phyloP scores from a whole-genome alignment of 163 green algal species.

The Trebouxiophyceae sp. region DNA sequence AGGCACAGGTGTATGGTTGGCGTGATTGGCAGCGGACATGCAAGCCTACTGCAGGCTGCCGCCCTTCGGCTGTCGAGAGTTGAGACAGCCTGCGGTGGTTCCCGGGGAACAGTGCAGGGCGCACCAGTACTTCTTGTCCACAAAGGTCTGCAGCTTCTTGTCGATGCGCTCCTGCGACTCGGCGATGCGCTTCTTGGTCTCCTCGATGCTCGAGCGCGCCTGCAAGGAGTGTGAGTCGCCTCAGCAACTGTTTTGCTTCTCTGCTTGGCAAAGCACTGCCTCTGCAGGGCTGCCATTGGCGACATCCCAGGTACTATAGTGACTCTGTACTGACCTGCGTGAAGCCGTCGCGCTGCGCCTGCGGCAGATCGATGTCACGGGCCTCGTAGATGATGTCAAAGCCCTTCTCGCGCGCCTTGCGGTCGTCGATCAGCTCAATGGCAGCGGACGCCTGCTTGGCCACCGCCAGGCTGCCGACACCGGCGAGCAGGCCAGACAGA shows the following conservation, averaged over 20 bases:
- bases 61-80: too few species aligned
- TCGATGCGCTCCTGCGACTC: slow-evolving; percentile 69
- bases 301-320: too few species aligned
- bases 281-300: too few species aligned
- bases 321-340: slow-evolving; percentile 34
- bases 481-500: slow-evolving; percentile 63
- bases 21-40: too few species aligned
- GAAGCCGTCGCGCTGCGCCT: slow-evolving; percentile 67
- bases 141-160: slow-evolving; percentile 36
- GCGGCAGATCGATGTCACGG: slow-evolving; percentile 67
- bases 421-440: slow-evolving; percentile 46
- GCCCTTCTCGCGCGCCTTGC: slow-evolving; percentile 49
- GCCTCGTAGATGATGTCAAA: slow-evolving; percentile 90
- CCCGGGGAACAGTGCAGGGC: neutral
- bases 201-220: slow-evolving; percentile 35
- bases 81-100: too few species aligned
- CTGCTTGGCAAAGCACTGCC: too few species aligned
- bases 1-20: too few species aligned
- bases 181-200: slow-evolving; percentile 61
- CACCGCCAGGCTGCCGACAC: slow-evolving; percentile 43
- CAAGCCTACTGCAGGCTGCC: too few species aligned
- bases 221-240: too few species aligned
- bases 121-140: slow-evolving; percentile 87
- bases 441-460: slow-evolving; percentile 29
- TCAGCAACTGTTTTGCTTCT: neutral